These are phyloP conservation scores for Globisporangium paroecandrum DNA, from an alignment of 352 stramenopile species.

Conservation along the genomic window DNA sequence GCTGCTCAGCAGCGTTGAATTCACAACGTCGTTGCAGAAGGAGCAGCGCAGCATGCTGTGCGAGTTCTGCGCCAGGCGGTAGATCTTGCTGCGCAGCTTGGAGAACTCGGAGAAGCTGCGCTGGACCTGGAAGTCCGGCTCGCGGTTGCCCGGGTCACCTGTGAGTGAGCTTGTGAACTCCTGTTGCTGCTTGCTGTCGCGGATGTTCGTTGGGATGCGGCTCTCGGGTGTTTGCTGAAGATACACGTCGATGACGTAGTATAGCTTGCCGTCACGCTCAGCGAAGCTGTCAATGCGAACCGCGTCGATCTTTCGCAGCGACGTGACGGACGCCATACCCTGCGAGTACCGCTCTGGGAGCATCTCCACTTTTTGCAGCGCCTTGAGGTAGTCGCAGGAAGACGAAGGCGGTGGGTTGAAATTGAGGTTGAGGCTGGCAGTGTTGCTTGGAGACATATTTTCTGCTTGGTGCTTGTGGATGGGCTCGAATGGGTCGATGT, in stretches of 20 bases:
- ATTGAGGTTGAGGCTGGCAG: not conserved
- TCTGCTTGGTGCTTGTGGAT: not conserved
- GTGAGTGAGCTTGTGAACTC: not conserved
- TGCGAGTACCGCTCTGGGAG: slow-evolving; percentile 8
- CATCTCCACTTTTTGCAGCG: slow-evolving; percentile 3
- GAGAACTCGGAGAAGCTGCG: slow-evolving; percentile 10
- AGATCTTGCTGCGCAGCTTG: slow-evolving; percentile 9
- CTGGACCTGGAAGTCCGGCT: slow-evolving; percentile 13
- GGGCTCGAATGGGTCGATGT: not conserved
- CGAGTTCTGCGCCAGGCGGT: not conserved
- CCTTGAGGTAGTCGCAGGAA: slow-evolving; percentile 4
- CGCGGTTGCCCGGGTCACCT: not conserved
- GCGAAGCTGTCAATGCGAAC: slow-evolving; percentile 4
- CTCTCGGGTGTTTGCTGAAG: slow-evolving; percentile 4
- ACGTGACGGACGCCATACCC: slow-evolving; percentile 3
- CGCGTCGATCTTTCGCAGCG: slow-evolving; percentile 4
- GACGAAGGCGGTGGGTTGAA: not conserved
- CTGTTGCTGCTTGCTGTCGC: not conserved
- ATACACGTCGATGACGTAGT: slow-evolving; percentile 13
- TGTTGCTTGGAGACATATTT: not conserved
- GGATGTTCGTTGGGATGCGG: slow-evolving; percentile 11
- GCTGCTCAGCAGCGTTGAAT: slow-evolving; percentile 8
- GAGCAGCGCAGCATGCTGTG: slow-evolving; percentile 10
- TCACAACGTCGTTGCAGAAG: slow-evolving; percentile 9
- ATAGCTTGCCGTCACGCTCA: not conserved